Evolutionary conservation across 257 asterid species (phyloP), one percentile per base, ranked within the genome.

Genomic region (Rehmannia glutinosa): DNA sequence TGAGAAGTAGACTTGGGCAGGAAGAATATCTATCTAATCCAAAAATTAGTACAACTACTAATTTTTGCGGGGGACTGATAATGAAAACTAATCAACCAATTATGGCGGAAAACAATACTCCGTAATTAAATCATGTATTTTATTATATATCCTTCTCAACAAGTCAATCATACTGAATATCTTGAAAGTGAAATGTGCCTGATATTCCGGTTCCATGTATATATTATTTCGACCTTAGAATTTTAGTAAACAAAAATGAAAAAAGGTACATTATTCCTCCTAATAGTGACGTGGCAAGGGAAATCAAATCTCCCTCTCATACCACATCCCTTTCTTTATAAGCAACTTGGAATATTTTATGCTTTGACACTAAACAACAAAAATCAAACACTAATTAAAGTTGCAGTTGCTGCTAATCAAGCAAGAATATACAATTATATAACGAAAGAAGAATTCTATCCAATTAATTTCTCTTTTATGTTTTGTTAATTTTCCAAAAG

Each of bases 241-340:
- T 66, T 74, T 57, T 68, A 68, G 28, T 10, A 61, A 62, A 41
- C 41, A 25, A 1, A 57, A 36, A n/a, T n/a, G n/a, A 30, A 41
- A 38, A 78, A 71, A 73, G 69, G 47, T 62, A 67, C 38, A 64
- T 64, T 75, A 84, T 87, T 87, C 82, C 50, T 62, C 77, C 73
- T 47, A 70, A 73, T 59, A 64, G 50, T 66, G 80, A 82, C 73
- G 77, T 76, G 80, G 77, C 79, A 20, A 59, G 47, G 78, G 74
- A 35, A 27, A 69, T 78, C 72, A 73, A 69, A 69, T n/a, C n/a
- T n/a, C n/a, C n/a, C n/a, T n/a, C n/a, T 62, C 72, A 45, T 56
- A 28, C 64, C 49, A 41, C 15, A 69, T 68, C 33, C 67, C 78
- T 73, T 77, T 73, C 39, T 69, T 73, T 46, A 64, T 64, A 77